These are phyloP conservation scores for Iberis pinnata DNA, from an alignment of 345 rosid species.

Conservation along the genomic window DNA sequence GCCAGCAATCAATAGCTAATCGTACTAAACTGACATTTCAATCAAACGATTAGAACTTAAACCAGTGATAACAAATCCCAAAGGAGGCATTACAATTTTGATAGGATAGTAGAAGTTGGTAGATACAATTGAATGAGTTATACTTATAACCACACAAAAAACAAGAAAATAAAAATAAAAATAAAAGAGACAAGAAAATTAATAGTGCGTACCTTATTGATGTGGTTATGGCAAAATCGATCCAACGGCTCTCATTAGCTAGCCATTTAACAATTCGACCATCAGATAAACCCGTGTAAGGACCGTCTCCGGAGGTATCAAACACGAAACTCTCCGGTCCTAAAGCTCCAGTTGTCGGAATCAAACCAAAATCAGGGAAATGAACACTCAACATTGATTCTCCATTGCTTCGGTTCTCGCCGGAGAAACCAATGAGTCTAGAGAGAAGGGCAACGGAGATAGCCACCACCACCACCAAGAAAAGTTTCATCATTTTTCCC, in stretches of 20 bases:
- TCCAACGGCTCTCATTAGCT: conserved; percentile 43
- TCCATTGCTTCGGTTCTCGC: conserved; percentile 19
- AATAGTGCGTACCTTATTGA: conserved; percentile 36
- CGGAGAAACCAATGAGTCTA: not conserved
- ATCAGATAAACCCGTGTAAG: conserved; percentile 62
- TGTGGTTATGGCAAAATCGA: conserved; percentile 55
- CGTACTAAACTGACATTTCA: not conserved
- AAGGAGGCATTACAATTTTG: no score
- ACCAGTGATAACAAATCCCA: no score
- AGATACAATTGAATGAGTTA: no score
- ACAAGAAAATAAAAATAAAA: not conserved
- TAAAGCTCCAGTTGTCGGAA: conserved; percentile 35
- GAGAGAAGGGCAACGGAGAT: not conserved
- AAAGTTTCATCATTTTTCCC: conserved; percentile 6
- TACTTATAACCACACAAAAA: not conserved
- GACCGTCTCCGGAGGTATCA: conserved; percentile 47
- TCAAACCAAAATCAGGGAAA: conserved; percentile 13
- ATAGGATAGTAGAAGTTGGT: no score
- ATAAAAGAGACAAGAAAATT: not conserved
- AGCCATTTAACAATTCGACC: conserved; percentile 63
- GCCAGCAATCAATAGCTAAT: not conserved
- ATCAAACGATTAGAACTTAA: no score
- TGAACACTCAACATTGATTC: conserved; percentile 21
- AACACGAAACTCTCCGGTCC: conserved; percentile 67
- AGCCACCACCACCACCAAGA: conserved; percentile 23